A percentile compares a stretch with the other conserved stretches of the same genome.
Conservation (phyloP, 306 rosid species). For the Casuarina equisetifolia region DNA sequence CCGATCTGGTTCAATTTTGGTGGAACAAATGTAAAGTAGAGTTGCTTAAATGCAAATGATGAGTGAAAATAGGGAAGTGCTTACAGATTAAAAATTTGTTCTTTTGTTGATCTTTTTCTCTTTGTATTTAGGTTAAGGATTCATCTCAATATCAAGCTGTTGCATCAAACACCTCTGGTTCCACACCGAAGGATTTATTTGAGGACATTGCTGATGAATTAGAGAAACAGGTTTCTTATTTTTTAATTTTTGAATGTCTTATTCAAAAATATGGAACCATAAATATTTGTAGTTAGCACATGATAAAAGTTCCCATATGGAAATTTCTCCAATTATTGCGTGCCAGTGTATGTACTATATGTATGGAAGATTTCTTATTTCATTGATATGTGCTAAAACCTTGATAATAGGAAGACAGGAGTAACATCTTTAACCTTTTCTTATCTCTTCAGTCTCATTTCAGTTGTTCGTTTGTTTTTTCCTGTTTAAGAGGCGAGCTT, state of each 20-base stretch:
- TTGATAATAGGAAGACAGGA: not conserved
- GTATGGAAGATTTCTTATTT: too few species aligned
- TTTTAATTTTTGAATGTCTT: constrained; percentile 4
- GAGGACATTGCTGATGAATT: constrained; percentile 82
- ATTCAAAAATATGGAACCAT: not conserved
- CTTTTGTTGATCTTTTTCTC: constrained; percentile 20
- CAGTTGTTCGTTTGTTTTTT: not conserved
- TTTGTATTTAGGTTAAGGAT: constrained; percentile 65
- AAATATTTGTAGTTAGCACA: not conserved
- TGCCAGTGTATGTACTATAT: too few species aligned
- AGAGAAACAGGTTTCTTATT: constrained; percentile 64
- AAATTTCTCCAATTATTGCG: not conserved
- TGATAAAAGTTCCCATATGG: not conserved
- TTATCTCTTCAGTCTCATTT: not conserved
- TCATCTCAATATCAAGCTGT: constrained; percentile 91
- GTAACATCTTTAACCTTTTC: not conserved
- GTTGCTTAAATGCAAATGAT: not conserved
- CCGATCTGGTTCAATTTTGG: constrained; percentile 9
- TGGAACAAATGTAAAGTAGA: constrained; percentile 5
- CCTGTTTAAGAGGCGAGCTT: not conserved
- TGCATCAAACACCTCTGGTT: constrained; percentile 84
- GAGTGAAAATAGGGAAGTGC: not conserved
- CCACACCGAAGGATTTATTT: constrained; percentile 91
- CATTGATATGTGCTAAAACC: too few species aligned
- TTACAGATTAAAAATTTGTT: constrained; percentile 22